Evolutionary conservation across 2,329 filamentous ascomycete genomes (phyloP), one percentile per base, ranked within the genome.

Genomic region (Colletotrichum lentis): DNA sequence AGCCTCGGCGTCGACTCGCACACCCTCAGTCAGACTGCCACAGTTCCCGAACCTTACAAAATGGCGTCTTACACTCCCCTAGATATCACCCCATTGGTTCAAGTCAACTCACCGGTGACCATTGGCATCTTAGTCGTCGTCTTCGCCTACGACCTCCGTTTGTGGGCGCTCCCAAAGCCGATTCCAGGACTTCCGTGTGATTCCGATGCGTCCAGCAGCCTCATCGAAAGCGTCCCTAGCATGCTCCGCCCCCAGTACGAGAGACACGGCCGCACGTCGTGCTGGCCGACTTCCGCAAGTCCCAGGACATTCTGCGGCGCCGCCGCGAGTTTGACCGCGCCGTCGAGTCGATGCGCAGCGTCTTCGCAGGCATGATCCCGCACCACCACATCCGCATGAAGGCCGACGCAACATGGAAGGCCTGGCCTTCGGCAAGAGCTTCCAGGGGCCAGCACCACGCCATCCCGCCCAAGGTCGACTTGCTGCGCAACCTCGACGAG

Each of bases 311-410:
- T n/a, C 70, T 74, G 41, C 67, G 76, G 16, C 74, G 77, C 0
- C 74, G 78, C 1, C 75, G 72, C 35, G 78, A 80, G 27, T 79
- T 79, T 59, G 76, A 79, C 44, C 73, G 77, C 14, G 71, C 49
- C 3, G 27, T 27, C 27, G 24, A 41, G 7, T 53, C 31, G 12
- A 24, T 67, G 27, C 43, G 44, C 2, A 31, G 59, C 41, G 46
- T 67, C 7, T 67, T 67, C 31, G 46, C 14, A 18, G 64, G 64
- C 1, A 47, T 47, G 16, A 31, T 41, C n/a, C 77, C 76, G 0
- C 61, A 76, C 41, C 74, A 77, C 57, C 79, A 80, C 56, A 76
- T 76, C 24, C 70, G 74, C 52, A 60, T 71, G 58, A 75, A 74
- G 2, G 74, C 72, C 0, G 75, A 77, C 22, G 66, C 74, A 0